Evolutionary conservation across 345 rosid genomes (phyloP).

Genomic region (Linum tenue): DNA sequence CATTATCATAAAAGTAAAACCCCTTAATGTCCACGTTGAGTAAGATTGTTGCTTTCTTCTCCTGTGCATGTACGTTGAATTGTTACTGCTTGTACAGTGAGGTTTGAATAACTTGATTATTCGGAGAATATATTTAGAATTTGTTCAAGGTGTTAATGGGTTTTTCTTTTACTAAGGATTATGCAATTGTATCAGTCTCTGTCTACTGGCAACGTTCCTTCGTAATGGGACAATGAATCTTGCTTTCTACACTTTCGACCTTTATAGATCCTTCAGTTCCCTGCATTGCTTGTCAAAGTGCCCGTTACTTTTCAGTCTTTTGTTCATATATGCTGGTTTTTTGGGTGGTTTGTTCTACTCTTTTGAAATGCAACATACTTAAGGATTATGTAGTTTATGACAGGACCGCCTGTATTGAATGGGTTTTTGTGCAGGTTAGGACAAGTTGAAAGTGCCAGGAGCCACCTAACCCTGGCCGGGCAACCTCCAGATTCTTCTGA

Average conservation of each 20-base stretch:
- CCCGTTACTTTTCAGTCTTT: neutral
- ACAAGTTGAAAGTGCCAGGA: conserved; percentile 64
- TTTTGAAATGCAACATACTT: conserved; percentile 4
- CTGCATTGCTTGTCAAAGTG: no score
- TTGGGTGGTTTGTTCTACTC: conserved; percentile 7
- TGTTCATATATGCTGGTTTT: conserved; percentile 5
- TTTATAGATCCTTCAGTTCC: neutral
- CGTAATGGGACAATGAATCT: neutral
- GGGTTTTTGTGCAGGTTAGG: conserved; percentile 63
- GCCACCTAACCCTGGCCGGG: conserved; percentile 41
- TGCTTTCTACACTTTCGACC: neutral
- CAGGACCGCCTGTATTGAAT: conserved; percentile 12
- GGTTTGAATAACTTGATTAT: no score
- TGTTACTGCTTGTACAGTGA: neutral
- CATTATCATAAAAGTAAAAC: neutral
- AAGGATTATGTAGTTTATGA: neutral
- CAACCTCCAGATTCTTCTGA: conserved; percentile 50
- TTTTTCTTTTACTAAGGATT: no score
- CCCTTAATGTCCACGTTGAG: neutral
- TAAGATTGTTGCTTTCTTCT: no score
- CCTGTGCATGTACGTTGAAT: neutral
- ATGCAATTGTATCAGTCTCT: neutral
- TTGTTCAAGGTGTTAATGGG: neutral
- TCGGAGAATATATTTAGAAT: no score
- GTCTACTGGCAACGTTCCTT: neutral